phyloP scores from a whole-genome alignment of 345 rosid genomes.

The Eucalyptus regnans region DNA sequence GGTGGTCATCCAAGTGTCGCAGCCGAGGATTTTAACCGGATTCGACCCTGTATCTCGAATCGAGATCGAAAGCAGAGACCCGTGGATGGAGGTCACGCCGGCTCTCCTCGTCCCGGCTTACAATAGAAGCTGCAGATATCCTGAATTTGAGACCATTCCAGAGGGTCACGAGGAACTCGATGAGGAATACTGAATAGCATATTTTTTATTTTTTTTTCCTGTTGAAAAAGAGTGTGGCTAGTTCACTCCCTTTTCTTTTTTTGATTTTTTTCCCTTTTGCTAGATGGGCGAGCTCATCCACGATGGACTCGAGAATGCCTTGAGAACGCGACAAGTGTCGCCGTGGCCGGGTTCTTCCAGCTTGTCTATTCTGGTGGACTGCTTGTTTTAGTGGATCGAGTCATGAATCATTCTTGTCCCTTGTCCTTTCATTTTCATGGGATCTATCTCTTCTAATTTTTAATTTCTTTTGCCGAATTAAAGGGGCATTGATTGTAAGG shows the following conservation, averaged over 20 bases:
- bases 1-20: constrained; percentile 28
- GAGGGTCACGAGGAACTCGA: constrained; percentile 21
- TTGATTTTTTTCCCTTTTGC: too few relatives aligned
- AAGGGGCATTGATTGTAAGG: not conserved
- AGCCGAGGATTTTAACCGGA: not conserved
- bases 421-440: not conserved
- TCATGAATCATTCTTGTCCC: not conserved
- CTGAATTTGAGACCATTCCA: constrained; percentile 23
- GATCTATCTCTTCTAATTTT: not conserved
- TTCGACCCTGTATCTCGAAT: not conserved
- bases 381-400: constrained; percentile 18
- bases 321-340: too few relatives aligned
- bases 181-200: not conserved
- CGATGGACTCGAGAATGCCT: too few relatives aligned
- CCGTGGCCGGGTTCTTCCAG: constrained; percentile 48
- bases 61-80: not conserved
- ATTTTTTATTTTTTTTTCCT: too few relatives aligned
- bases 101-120: constrained; percentile 5
- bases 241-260: too few relatives aligned
- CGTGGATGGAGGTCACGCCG: constrained; percentile 27
- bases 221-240: too few relatives aligned
- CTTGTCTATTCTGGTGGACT: constrained; percentile 21
- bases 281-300: too few relatives aligned
- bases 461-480: not conserved
- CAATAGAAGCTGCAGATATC: constrained; percentile 7